Evolutionary conservation across 1,284 basidiomycete genomes (phyloP), one percentile per base, ranked within the genome.

Genomic region (Mycena sp.): DNA sequence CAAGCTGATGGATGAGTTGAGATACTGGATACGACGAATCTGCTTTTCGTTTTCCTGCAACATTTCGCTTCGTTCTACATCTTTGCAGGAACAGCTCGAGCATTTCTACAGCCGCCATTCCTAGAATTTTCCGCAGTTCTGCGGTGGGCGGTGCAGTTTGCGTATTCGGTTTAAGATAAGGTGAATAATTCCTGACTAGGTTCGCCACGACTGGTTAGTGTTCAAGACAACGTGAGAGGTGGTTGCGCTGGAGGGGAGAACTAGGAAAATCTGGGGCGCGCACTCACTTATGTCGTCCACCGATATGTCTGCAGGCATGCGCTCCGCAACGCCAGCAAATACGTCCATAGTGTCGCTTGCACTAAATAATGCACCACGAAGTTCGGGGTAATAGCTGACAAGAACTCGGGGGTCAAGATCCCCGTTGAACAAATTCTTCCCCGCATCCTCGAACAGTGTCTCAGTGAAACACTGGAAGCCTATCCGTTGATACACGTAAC

Each of bases 171-270:
- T 87, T 78, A 68, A 95, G 83, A 77, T 94, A 89, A 21, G 93
- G 93, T 50, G 93, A 93, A 76, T 95, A 95, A 75, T 95, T 95
- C 82, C 85, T 86, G 83, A 94, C 92, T 92, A 95, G 80, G 86
- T 94, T 94, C 73, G 82, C 84, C 78, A 85, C 84, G 86, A 95
- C 93, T 95, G 81, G 51, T 61, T 58, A 67, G 68, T 57, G 61
- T 52, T 38, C 58, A 67, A 63, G 45, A 64, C 58, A 49, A 58
- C 53, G 60, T 64, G 52, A 66, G 70, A 61, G 71, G 58, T 56
- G 69, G 68, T 66, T 65, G 69, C 58, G 53, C 59, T 38, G 67
- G 63, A 72, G 69, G 70, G 54, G 70, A 64, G 52, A 64, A 49
- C 62, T 16, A 30, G 28, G 51, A 58, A 26, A 55, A 67, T 56